Base-by-base conservation (phyloP, 257 asterid species). In the Nicotiana benthamiana region DNA sequence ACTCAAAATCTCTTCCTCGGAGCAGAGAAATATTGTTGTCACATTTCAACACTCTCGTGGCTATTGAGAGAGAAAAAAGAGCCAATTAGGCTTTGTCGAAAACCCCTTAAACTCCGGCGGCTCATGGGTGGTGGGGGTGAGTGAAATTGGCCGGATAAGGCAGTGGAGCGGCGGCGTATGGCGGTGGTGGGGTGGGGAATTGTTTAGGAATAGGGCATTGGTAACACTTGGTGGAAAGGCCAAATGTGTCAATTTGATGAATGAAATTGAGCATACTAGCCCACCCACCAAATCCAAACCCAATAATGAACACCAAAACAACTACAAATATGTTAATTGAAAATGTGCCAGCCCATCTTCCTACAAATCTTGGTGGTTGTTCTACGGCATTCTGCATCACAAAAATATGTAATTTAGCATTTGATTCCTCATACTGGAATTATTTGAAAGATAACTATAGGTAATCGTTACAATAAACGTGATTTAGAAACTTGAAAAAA, bases 201-300 rank as follows among this genome's bases (percentile, higher is more conserved):
- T 75, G 78, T 65, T 59, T 79, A 54, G 78, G 90, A 1, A 88
- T 82, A 18, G 84, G 85, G 85, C 92, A 86, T 80, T 87, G 92
- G 82, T 88, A 88, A 81, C 92, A 88, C 79, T 87, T 87, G 0
- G 92, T 87, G 83, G 87, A 88, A 16, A 88, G 85, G 1, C 92
- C 90, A 75, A 88, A 88, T 9, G 90, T 82, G 63, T 89, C 90
- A 30, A 89, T 87, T n/a, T 89, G 92, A 86, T 87, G 90, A 62
- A 87, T 16, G 46, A 89, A 89, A 61, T 89, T 89, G 1, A 81
- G 76, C 75, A 86, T 13, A 60, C 88, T 86, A 56, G 89, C 91
- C 91, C 91, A 88, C 22, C 91, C 89, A 48, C 90, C 89, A 32
- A 88, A 85, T 60, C 90, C 91, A 67, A 88, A 88, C 26, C 90